Conservation (phyloP, 345 rosid genomes). For the Laguncularia racemosa region DNA sequence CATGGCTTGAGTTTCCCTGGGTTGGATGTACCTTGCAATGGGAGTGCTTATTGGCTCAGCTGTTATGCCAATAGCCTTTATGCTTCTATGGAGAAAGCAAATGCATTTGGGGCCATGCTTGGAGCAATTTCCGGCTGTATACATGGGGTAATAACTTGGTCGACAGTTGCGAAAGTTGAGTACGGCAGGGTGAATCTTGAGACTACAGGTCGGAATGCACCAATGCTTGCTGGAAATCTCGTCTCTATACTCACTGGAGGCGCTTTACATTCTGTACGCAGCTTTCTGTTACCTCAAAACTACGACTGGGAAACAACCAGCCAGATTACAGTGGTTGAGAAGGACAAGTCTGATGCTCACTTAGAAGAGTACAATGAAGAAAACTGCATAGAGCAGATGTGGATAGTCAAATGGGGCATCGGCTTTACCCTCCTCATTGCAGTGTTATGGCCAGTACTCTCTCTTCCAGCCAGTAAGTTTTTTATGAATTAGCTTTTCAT, state of each 20-base stretch:
- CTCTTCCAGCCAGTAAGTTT: constrained; percentile 67
- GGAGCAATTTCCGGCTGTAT: constrained; percentile 62
- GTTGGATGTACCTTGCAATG: constrained; percentile 96
- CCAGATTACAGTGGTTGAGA: constrained; percentile 75
- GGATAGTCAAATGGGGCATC: constrained; percentile 86
- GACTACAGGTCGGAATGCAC: constrained; percentile 74
- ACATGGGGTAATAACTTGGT: constrained; percentile 69
- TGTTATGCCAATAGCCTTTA: constrained; percentile 76
- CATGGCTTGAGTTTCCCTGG: constrained; percentile 79
- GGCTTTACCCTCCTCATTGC: constrained; percentile 66
- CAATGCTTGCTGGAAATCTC: constrained; percentile 85
- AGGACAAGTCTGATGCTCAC: constrained; percentile 37
- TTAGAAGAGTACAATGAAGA: constrained; percentile 70
- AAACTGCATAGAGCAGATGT: constrained; percentile 49
- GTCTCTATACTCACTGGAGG: constrained; percentile 75
- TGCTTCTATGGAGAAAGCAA: constrained; percentile 96
- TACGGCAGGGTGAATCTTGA: constrained; percentile 64
- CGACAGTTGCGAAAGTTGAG: constrained; percentile 48
- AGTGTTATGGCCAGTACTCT: constrained; percentile 68
- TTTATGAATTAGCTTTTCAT: neutral
- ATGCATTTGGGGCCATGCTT: constrained; percentile 67
- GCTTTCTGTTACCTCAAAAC: constrained; percentile 61
- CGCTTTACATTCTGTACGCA: constrained; percentile 58
- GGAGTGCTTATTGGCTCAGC: constrained; percentile 94
- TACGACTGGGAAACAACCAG: constrained; percentile 81